phyloP scores from a whole-genome alignment of 1,139 yeast genomes.

The Chernovozyma aurita region DNA sequence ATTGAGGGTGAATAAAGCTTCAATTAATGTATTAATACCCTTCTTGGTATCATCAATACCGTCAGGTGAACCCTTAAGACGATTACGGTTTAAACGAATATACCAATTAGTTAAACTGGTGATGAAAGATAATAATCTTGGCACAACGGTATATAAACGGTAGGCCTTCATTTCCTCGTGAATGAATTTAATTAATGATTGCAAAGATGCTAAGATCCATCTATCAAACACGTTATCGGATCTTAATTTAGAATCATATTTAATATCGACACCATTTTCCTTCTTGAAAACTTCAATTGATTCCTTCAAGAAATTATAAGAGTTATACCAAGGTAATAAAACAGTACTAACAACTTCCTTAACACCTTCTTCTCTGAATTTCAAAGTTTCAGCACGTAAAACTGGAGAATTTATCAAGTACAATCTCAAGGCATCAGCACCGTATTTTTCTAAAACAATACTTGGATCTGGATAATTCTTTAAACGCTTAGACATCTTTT shows the following conservation, averaged over 20 bases:
- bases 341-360: slow-evolving; percentile 96
- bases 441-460: slow-evolving; percentile 75
- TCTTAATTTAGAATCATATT: slow-evolving; percentile 57
- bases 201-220: slow-evolving; percentile 94
- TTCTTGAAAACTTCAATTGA: slow-evolving; percentile 84
- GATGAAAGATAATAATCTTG: slow-evolving; percentile 79
- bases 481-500: slow-evolving; percentile 97
- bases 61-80: slow-evolving; percentile 82
- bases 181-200: slow-evolving; percentile 79
- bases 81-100: slow-evolving; percentile 95
- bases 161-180: slow-evolving; percentile 88
- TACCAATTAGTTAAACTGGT: slow-evolving; percentile 98
- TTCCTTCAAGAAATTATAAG: slow-evolving; percentile 93
- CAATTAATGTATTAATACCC: slow-evolving; percentile 87
- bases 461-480: slow-evolving; percentile 97
- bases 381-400: slow-evolving; percentile 90
- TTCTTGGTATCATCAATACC: slow-evolving; percentile 72
- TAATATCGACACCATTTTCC: slow-evolving; percentile 65
- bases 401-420: slow-evolving; percentile 97
- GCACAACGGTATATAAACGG: slow-evolving; percentile 93
- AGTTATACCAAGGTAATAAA: slow-evolving; percentile 96
- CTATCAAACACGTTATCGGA: slow-evolving; percentile 93
- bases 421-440: slow-evolving; percentile 96
- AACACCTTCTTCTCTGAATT: slow-evolving; percentile 97
- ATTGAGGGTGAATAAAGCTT: slow-evolving; percentile 80